Base-by-base conservation (phyloP, 2,329 filamentous ascomycete species). In the Sporothrix pseudoabietina region DNA sequence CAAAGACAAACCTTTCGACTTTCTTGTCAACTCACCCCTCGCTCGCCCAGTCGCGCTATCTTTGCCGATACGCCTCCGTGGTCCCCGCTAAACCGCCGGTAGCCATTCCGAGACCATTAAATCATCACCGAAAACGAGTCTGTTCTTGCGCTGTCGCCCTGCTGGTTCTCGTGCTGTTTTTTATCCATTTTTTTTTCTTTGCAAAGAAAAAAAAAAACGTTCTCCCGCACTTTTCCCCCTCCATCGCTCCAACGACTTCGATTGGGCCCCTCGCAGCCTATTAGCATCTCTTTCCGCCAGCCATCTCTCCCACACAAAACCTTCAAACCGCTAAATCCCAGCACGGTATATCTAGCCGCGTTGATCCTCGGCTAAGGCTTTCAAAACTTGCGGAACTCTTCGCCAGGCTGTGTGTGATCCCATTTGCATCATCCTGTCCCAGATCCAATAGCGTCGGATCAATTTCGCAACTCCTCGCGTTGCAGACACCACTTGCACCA, bases 301-400 rank as follows among this genome's bases (percentile, higher is more conserved):
- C 61, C 61, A 65, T 16, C 39, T 16, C 61, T 65, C 39, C 22
- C 61, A 66, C 54, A 59, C 59, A 70, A 59, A 52, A 35, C 47
- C 26, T 66, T 49, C 39, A 32, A 59, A 19, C 49, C 66, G 35
- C 59, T 71, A 54, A 19, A 41, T 44, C 41, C 22, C 44, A 61
- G 35, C 71, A 72, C 54, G 71, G 49, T 54, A 54, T 55, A 74
- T 57, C 49, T 74, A 75, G 66, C 75, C 73, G 74, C 47, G 57
- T 54, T 73, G 69, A 74, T 75, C 75, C 75, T 75, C 75, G 75
- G 75, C 75, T 75, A 75, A 73, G 32, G 57, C 39, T 61, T 22
- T 63, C 30, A 22, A 59, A 52, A 41, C 16, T 35, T 69, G 4
- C 63, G 65, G 65, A 52, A 69, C 65, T 22, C 5, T 35, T 71